These are phyloP conservation scores for Eucalyptus lansdowneana DNA, from an alignment of 345 rosid genomes.

Conservation along the genomic window DNA sequence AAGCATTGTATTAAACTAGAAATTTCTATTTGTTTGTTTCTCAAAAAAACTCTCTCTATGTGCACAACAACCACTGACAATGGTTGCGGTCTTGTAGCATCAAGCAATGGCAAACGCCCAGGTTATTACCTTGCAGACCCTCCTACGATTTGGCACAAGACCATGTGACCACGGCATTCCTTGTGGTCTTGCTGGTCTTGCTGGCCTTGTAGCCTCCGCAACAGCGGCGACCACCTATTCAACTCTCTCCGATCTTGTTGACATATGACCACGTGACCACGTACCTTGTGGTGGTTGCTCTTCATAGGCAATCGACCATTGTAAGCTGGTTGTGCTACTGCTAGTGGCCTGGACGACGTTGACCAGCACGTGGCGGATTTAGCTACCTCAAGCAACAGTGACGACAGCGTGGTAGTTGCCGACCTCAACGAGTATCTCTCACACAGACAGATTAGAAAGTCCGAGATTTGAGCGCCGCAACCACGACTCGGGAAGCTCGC, in stretches of 20 bases:
- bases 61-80: not conserved
- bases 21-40: not conserved
- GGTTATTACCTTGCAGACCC: not conserved
- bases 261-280: not conserved
- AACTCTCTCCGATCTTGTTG: not conserved
- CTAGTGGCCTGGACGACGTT: not conserved
- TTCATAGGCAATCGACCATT: not conserved
- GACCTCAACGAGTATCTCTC: not conserved
- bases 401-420: not conserved
- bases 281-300: not conserved
- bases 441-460: not conserved
- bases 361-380: not conserved
- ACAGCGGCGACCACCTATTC: not conserved
- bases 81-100: not conserved
- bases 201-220: not conserved
- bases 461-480: not conserved
- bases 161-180: not conserved
- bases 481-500: not conserved
- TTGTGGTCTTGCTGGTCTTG: not conserved
- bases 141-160: not conserved
- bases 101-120: not conserved
- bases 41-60: not conserved
- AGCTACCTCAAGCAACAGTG: not conserved
- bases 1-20: not conserved
- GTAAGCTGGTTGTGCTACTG: not conserved